These are phyloP conservation scores for Rosa chinensis DNA, from an alignment of 306 rosid species.

Conservation along the genomic window DNA sequence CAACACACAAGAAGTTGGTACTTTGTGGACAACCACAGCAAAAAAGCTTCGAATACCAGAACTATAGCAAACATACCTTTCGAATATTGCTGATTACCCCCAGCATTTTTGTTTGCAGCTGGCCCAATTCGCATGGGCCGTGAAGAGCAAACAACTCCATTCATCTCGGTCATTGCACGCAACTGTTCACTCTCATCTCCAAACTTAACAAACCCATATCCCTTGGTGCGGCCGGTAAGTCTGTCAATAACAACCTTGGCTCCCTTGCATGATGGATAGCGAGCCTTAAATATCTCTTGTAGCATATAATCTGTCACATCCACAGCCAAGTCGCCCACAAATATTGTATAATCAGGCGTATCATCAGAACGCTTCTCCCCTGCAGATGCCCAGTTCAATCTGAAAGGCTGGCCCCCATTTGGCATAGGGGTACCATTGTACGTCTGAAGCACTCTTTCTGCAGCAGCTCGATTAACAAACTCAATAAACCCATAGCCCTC, in stretches of 20 bases:
- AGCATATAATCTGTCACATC: conserved; percentile 84
- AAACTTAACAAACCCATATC: conserved; percentile 92
- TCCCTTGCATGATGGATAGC: conserved; percentile 62
- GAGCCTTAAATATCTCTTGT: conserved; percentile 67
- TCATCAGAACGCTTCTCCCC: conserved; percentile 90
- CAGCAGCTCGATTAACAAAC: conserved; percentile 63
- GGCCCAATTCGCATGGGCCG: conserved; percentile 98
- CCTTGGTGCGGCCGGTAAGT: conserved; percentile 80
- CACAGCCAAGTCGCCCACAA: conserved; percentile 94
- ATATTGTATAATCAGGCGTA: conserved; percentile 78
- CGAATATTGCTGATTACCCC: conserved; percentile 50
- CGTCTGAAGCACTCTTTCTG: conserved; percentile 76
- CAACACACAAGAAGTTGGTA: background rate
- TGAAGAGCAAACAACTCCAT: conserved; percentile 77
- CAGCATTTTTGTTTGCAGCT: conserved; percentile 74
- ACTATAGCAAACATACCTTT: conserved; percentile 47
- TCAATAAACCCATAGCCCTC: conserved; percentile 96
- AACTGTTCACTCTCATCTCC: conserved; percentile 81
- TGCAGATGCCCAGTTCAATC: conserved; percentile 94
- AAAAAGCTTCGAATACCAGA: background rate
- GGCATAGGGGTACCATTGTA: conserved; percentile 88
- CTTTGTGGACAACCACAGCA: background rate
- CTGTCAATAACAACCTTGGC: conserved; percentile 97
- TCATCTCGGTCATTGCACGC: conserved; percentile 95
- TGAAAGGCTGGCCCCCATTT: conserved; percentile 66